Percentiles rank a stretch among this genome's conserved stretches.
Conservation (phyloP, 2,329 filamentous ascomycete species). For the Fusarium subtropicale region DNA sequence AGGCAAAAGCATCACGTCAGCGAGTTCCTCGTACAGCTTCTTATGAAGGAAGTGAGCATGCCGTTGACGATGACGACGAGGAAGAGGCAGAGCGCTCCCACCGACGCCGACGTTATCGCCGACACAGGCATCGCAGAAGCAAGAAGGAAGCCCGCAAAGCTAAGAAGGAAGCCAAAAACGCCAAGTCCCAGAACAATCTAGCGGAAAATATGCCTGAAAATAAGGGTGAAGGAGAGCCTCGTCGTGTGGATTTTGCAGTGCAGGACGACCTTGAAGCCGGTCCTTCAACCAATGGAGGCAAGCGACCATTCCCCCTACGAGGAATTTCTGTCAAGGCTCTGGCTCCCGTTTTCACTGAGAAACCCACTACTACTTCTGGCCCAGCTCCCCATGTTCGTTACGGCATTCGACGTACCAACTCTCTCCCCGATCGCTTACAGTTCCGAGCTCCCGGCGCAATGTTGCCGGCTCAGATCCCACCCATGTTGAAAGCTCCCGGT, state of each 20-base stretch:
- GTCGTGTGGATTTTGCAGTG: constrained; percentile 70
- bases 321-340: constrained; percentile 74
- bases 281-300: constrained; percentile 25
- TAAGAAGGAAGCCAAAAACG: constrained; percentile 39
- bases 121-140: constrained; percentile 54
- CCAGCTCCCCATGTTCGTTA: constrained; percentile 68
- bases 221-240: constrained; percentile 56
- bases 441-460: constrained; percentile 62
- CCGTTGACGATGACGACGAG: constrained; percentile 58
- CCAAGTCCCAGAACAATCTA: constrained; percentile 51
- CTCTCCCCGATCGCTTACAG: constrained; percentile 74
- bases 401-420: constrained; percentile 79
- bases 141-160: constrained; percentile 58
- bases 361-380: constrained; percentile 54
- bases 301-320: constrained; percentile 67
- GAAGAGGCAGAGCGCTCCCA: constrained; percentile 53
- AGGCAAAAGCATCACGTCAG: constrained; percentile 54
- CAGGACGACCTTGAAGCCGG: constrained; percentile 42
- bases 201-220: constrained; percentile 35
- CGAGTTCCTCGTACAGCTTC: constrained; percentile 53
- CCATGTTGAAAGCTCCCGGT: constrained; percentile 50
- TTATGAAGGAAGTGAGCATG: constrained; percentile 57
- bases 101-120: constrained; percentile 53
- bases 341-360: constrained; percentile 75
- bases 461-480: constrained; percentile 60